Conservation (phyloP, 768 basidiomycete genomes). For the Hypholoma fasciculare region DNA sequence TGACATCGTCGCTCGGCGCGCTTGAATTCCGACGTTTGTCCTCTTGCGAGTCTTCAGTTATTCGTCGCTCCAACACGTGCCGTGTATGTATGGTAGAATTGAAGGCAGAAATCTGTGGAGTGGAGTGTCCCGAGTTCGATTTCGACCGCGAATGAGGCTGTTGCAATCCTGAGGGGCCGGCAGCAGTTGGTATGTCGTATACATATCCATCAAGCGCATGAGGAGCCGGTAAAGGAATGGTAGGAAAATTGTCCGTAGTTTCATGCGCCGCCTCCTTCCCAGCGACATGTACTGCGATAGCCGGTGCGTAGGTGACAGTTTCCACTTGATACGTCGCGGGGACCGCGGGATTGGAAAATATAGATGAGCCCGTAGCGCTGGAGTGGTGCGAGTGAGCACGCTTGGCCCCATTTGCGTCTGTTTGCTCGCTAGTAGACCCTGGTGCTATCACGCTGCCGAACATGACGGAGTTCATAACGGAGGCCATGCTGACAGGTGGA, state of each 20-base stretch:
- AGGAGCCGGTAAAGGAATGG: slow-evolving; percentile 47
- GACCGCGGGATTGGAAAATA: slow-evolving; percentile 14
- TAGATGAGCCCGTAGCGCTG: slow-evolving; percentile 16
- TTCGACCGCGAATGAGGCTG: neutral
- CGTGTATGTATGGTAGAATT: neutral
- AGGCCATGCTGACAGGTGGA: slow-evolving; percentile 8
- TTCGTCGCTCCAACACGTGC: slow-evolving; percentile 19
- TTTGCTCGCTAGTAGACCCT: slow-evolving; percentile 6
- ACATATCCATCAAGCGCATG: slow-evolving; percentile 33
- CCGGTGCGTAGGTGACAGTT: slow-evolving; percentile 24
- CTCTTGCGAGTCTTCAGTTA: slow-evolving; percentile 22
- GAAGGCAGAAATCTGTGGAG: slow-evolving; percentile 3
- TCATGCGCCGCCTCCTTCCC: neutral
- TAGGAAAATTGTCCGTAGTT: slow-evolving; percentile 9
- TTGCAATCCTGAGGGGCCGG: slow-evolving; percentile 4
- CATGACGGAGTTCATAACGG: slow-evolving; percentile 15
- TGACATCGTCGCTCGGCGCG: slow-evolving; percentile 9
- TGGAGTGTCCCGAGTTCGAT: slow-evolving; percentile 6
- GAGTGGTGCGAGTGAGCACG: slow-evolving; percentile 13
- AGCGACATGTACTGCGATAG: slow-evolving; percentile 19
- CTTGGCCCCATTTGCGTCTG: neutral
- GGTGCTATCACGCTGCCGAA: slow-evolving; percentile 5
- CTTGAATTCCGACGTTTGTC: neutral
- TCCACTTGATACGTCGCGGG: slow-evolving; percentile 21
- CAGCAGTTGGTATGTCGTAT: slow-evolving; percentile 26